Evolutionary conservation across 2,329 filamentous ascomycete genomes (phyloP).

Genomic region (Pseudophaeomoniella oleicola): DNA sequence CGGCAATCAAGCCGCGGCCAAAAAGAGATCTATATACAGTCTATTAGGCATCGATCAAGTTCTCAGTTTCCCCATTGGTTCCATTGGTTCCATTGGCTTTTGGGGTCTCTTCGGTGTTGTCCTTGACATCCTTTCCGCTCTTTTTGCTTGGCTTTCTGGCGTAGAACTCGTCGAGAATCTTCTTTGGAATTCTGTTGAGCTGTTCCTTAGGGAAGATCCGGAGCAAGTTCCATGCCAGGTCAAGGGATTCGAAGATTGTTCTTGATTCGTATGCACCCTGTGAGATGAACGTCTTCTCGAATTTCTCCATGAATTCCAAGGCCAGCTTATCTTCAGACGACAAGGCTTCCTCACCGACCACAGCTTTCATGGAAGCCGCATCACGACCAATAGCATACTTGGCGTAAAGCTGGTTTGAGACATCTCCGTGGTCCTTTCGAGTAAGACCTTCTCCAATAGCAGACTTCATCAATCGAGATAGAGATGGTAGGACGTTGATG

Average conservation of each 20-base stretch:
- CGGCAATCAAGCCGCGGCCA: neutral
- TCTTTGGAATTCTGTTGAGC: conserved; percentile 84
- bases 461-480: conserved; percentile 99
- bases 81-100: conserved; percentile 15
- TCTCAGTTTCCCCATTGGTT: conserved; percentile 16
- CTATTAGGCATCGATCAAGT: conserved; percentile 25
- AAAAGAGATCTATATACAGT: conserved; percentile 1
- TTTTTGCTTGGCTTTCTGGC: conserved; percentile 26
- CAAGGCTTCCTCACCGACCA: conserved; percentile 94
- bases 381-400: conserved; percentile 99
- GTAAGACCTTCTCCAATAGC: conserved; percentile 97
- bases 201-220: conserved; percentile 97
- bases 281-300: conserved; percentile 85
- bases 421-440: conserved; percentile 90
- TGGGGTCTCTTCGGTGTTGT: conserved; percentile 17
- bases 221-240: conserved; percentile 90
- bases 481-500: conserved; percentile 94
- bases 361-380: conserved; percentile 93
- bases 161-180: conserved; percentile 73
- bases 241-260: conserved; percentile 82
- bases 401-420: conserved; percentile 98
- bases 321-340: conserved; percentile 95
- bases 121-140: conserved; percentile 29
- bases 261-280: conserved; percentile 89
- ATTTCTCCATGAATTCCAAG: conserved; percentile 96